A percentile compares a stretch with the other conserved stretches of the same genome.
phyloP scores from a whole-genome alignment of 768 basidiomycete species.

The Termitomyces bulborhizus region DNA sequence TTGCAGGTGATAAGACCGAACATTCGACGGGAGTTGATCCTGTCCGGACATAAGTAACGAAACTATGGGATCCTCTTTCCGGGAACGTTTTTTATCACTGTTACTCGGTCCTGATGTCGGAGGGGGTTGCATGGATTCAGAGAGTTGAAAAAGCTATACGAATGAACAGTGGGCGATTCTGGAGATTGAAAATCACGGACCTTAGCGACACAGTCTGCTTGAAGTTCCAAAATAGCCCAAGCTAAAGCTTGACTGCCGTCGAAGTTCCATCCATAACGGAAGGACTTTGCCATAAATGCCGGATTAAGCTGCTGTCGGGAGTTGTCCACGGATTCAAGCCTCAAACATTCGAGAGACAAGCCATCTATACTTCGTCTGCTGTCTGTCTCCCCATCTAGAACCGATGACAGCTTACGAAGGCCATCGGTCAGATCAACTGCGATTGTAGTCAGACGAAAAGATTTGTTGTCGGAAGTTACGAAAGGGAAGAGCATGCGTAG shows the following conservation, averaged over 20 bases:
- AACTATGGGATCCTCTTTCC: slow-evolving; percentile 53
- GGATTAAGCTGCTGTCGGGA: slow-evolving; percentile 11
- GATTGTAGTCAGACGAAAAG: slow-evolving; percentile 4
- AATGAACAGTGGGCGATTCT: slow-evolving; percentile 4
- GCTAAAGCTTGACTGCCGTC: slow-evolving; percentile 60
- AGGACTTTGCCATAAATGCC: slow-evolving; percentile 60
- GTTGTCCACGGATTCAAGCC: slow-evolving; percentile 38
- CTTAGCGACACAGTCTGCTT: slow-evolving; percentile 70
- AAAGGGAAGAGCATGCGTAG: slow-evolving; percentile 72
- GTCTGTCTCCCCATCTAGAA: slow-evolving; percentile 57
- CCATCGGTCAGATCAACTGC: slow-evolving; percentile 38
- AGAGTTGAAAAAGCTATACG: slow-evolving; percentile 54
- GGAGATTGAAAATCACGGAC: slow-evolving; percentile 28
- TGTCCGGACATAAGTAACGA: slow-evolving; percentile 48
- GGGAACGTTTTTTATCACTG: slow-evolving; percentile 42
- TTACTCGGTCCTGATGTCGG: slow-evolving; percentile 17
- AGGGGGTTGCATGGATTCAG: slow-evolving; percentile 44
- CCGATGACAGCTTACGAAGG: slow-evolving; percentile 45
- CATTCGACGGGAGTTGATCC: slow-evolving; percentile 20
- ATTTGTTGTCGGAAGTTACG: slow-evolving; percentile 34
- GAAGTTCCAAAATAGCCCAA: slow-evolving; percentile 77
- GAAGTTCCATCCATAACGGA: slow-evolving; percentile 72
- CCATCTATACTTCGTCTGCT: slow-evolving; percentile 59
- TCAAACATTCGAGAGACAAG: slow-evolving; percentile 59
- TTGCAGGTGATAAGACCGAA: slow-evolving; percentile 56